Conservation (phyloP, 805 yeast genomes). For the Candida coquimbonensis region DNA sequence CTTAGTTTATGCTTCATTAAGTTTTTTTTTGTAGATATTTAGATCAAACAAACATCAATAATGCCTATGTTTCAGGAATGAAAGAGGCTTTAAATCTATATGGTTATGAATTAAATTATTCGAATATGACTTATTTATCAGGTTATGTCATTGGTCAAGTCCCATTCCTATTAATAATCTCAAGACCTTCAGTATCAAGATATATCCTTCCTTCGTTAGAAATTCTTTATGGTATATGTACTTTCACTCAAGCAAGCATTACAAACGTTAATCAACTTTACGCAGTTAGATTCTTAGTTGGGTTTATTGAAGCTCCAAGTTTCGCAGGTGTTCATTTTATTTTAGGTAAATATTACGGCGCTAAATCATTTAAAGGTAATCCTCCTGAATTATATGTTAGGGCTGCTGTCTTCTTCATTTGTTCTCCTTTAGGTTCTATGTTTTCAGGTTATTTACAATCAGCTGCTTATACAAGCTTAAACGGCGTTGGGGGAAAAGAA, state of each 20-base stretch:
- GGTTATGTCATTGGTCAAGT: constrained; percentile 6
- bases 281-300: constrained; percentile 11
- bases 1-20: no score
- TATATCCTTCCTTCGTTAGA: constrained; percentile 36
- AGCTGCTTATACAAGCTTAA: constrained; percentile 17
- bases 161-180: constrained; percentile 21
- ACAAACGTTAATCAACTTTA: constrained; percentile 18
- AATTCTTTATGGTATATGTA: constrained; percentile 30
- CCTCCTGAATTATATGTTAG: constrained; percentile 1
- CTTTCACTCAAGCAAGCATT: constrained; percentile 4
- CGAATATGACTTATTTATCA: constrained; percentile 2
- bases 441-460: constrained; percentile 6
- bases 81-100: constrained; percentile 35
- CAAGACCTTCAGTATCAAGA: constrained; percentile 32
- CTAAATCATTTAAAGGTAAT: constrained; percentile 1
- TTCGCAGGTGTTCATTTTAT: constrained; percentile 2
- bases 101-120: constrained; percentile 47
- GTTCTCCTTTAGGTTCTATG: neutral
- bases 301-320: constrained; percentile 9
- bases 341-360: constrained; percentile 1
- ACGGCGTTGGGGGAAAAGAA: constrained; percentile 36
- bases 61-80: constrained; percentile 62
- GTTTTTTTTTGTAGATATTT: constrained; percentile 31
- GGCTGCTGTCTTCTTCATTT: constrained; percentile 15
- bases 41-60: constrained; percentile 49